Base-by-base conservation (phyloP, 176 grass and related monocot genomes). In the Rhipidocladum racemiflorum region DNA sequence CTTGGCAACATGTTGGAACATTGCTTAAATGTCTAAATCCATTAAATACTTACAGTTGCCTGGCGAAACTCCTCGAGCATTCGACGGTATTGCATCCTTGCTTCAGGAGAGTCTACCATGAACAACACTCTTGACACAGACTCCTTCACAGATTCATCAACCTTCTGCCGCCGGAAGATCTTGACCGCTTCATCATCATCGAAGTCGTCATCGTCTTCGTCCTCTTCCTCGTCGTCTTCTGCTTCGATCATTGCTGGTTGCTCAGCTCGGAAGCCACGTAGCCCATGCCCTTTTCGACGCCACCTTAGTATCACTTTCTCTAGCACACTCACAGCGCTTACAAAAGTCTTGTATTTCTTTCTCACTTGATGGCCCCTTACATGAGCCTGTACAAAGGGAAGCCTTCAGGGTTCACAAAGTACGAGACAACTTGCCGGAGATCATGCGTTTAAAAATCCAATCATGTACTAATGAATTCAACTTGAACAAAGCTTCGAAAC, bases 251-350 rank as follows among this genome's bases (percentile, higher is more conserved):
- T 89, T 81, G 83, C 67, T 68, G 81, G 63, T 79, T 84, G 87
- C 61, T 95, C 93, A 65, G 90, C 77, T 53, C 85, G 88, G 79
- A 95, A 96, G 23, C 97, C 97, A 46, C 97, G 89, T 12, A 99
- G 68, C 43, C 97, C 97, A 61, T 70, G 87, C 70, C 97, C 89
- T 86, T 87, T 99, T 25, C 97, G 80, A 38, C 97, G 93, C 97
- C 97, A 99, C 91, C 97, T 91, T 35, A 99, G 77, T 82, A 99
- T 88, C 42, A 89, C 93, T 82, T 99, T 99, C 68, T 99, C 96
- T 70, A 99, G 78, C 43, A 99, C 83, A 81, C 92, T 88, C 8
- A 99, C 96, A 35, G 93, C 90, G 90, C 92, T 91, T 43, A 95
- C 29, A 24, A 99, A 78, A 28, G 91, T 91, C 38, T 79, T 86